These are phyloP conservation scores for Cordyceps cateniannulata DNA, from an alignment of 2,329 filamentous ascomycete genomes.

Conservation along the genomic window DNA sequence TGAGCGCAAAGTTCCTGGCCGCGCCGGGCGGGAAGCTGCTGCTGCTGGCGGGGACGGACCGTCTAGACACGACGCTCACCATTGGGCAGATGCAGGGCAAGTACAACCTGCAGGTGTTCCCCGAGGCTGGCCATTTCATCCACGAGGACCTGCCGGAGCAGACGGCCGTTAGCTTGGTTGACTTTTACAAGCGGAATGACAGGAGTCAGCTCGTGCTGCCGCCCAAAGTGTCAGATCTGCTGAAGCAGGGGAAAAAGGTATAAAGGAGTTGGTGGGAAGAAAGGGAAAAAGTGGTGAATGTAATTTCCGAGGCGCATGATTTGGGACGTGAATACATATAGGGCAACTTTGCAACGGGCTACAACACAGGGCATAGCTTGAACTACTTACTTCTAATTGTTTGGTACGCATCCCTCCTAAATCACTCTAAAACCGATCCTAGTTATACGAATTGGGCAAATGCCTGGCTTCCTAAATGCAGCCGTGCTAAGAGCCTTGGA, in stretches of 20 bases:
- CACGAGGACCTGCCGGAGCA: slow-evolving; percentile 93
- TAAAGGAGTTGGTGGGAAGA: slow-evolving; percentile 19
- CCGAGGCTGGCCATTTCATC: slow-evolving; percentile 92
- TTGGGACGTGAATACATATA: background rate
- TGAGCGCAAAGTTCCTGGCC: slow-evolving; percentile 81
- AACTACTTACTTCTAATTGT: no score
- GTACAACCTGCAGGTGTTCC: slow-evolving; percentile 91
- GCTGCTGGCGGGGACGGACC: slow-evolving; percentile 80
- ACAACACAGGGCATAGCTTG: no score
- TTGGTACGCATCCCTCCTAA: no score
- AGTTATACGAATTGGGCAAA: no score
- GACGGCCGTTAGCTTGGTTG: slow-evolving; percentile 75
- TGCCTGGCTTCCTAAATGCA: no score
- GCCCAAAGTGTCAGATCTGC: slow-evolving; percentile 78
- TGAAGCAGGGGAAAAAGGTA: slow-evolving; percentile 56
- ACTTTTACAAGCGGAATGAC: slow-evolving; percentile 91
- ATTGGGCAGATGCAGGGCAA: slow-evolving; percentile 98
- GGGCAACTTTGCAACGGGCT: background rate
- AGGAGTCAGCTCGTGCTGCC: slow-evolving; percentile 77
- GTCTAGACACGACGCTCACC: slow-evolving; percentile 83
- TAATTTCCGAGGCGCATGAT: background rate
- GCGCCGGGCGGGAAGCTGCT: slow-evolving; percentile 79
- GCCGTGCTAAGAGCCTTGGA: no score
- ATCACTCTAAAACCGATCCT: no score
- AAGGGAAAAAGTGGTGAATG: background rate